phyloP scores from a whole-genome alignment of 2,329 filamentous ascomycete genomes.

The Nakataea oryzae region DNA sequence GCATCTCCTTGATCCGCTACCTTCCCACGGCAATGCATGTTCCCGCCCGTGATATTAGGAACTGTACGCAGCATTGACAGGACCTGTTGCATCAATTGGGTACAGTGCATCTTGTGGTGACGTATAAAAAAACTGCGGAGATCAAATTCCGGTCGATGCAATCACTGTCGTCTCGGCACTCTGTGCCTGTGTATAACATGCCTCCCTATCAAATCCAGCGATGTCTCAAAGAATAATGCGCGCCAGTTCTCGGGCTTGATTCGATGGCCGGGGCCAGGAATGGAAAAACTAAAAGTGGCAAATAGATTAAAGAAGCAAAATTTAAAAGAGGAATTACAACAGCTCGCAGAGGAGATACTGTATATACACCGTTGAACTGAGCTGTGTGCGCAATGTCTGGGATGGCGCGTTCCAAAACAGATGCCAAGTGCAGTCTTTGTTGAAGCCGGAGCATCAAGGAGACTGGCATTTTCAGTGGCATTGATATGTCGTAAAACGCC shows the following conservation, averaged over 20 bases:
- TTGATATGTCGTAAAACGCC: too few species aligned
- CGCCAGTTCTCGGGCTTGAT: not conserved
- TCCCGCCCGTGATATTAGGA: not conserved
- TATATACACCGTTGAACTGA: not conserved
- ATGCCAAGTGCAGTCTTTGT: not conserved
- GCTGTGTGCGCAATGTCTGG: not conserved
- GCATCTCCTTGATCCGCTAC: too few species aligned
- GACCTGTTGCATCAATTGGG: not conserved
- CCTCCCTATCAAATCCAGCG: not conserved
- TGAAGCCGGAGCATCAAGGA: not conserved
- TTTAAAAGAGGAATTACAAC: not conserved
- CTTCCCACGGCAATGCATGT: too few species aligned
- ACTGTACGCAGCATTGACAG: not conserved
- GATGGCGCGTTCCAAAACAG: not conserved
- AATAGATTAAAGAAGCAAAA: not conserved
- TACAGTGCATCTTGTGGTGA: not conserved
- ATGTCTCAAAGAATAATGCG: not conserved
- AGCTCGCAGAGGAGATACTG: not conserved
- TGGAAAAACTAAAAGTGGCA: not conserved
- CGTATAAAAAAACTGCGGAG: not conserved
- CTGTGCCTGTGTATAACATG: not conserved
- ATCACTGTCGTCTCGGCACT: not conserved
- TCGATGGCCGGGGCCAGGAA: not conserved
- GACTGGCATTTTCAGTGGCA: too few species aligned
- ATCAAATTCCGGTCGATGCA: not conserved